Evolutionary conservation across 768 basidiomycete species (phyloP), one percentile per base, ranked within the genome.

Genomic region (Mrakia hoshinonis): DNA sequence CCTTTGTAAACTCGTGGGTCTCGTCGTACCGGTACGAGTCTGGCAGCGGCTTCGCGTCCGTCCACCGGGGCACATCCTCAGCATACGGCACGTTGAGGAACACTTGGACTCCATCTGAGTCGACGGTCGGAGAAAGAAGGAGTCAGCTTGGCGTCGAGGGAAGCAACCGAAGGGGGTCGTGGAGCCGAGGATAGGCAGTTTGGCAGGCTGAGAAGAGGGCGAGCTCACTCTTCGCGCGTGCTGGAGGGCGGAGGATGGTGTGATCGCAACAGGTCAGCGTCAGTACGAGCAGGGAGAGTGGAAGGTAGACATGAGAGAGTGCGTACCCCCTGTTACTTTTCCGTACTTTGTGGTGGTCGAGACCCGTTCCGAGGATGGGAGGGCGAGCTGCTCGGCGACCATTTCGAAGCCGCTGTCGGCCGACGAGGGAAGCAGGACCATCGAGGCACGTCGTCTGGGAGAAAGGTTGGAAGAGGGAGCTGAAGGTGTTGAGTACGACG

Each of bases 311-410:
- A 31, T 36, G 58, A 10, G 31, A 22, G 11, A 13, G 0, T 13
- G 26, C 66, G 49, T 2, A 67, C 76, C 76, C 9, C 76, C 76
- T 20, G 66, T 61, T n/a, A 77, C 65, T 51, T 69, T 61, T 12
- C 76, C 76, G 47, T 66, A 72, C 65, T 49, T 70, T 0, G 76
- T 77, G 15, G 46, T 36, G 6, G 73, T 70, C 18, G 26, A 49
- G 20, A 75, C 73, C 24, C 69, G 51, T 38, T 75, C 69, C 3
- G 75, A 75, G 26, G 66, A 34, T 1, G 75, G 70, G 12, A 74
- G 58, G 52, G 75, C 74, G 39, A 77, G 74, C 70, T 77, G 76
- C 65, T 77, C 75, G 46, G 71, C 74, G n/a, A 74, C 75, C 73
- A 75, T 74, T 31, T 77, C 76, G 67, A 69, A 49, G 26, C 62